These are phyloP conservation scores for Epichloe amarillans DNA, from an alignment of 2,329 filamentous ascomycete species.

Conservation along the genomic window DNA sequence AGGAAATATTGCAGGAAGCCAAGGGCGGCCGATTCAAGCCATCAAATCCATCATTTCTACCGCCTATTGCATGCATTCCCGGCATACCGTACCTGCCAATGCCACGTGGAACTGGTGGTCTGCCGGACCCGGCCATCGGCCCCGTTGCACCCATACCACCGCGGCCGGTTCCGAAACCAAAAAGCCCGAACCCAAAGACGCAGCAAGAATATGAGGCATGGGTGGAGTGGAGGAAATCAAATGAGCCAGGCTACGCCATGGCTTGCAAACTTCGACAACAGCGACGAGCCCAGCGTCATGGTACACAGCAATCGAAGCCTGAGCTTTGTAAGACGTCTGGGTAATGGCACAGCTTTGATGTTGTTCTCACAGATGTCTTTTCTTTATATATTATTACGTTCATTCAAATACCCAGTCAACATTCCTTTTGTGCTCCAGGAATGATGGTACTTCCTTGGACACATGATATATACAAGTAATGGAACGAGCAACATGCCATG, in stretches of 20 bases:
- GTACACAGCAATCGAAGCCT: slow-evolving; percentile 2
- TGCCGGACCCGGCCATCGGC: background rate
- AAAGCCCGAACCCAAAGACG: slow-evolving; percentile 23
- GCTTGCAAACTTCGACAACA: slow-evolving; percentile 32
- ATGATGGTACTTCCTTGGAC: background rate
- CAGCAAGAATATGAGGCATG: slow-evolving; percentile 35
- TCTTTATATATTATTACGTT: background rate
- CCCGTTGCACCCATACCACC: slow-evolving; percentile 6
- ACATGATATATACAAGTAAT: background rate
- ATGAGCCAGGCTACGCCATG: slow-evolving; percentile 33
- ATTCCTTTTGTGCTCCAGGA: background rate
- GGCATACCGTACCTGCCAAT: background rate
- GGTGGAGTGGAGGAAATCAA: slow-evolving; percentile 35
- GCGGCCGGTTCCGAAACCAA: slow-evolving; percentile 25
- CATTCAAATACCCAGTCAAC: background rate
- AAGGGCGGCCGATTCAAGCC: background rate
- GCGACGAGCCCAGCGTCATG: slow-evolving; percentile 19
- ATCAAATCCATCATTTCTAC: background rate
- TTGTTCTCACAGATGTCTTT: background rate
- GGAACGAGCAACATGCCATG: background rate
- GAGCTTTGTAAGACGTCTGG: background rate
- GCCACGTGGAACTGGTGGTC: background rate
- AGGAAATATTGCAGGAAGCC: background rate
- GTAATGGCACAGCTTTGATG: background rate
- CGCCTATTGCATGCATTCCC: background rate